phyloP scores from a whole-genome alignment of 1,139 yeast species.

The Candida dubliniensis region DNA sequence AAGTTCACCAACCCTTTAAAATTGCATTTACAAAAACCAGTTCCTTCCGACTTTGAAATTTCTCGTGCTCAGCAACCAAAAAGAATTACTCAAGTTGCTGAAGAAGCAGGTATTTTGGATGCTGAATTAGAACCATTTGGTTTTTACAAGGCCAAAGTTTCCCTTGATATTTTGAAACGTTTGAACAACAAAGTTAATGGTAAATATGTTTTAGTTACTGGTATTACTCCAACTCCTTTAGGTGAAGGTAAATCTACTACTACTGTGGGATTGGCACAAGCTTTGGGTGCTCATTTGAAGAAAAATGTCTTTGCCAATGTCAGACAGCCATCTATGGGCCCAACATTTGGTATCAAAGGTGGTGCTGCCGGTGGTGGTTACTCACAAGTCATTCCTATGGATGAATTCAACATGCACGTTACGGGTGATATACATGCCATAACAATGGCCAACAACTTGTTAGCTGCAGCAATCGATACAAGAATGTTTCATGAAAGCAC shows the following conservation, averaged over 20 bases:
- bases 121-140: conserved; percentile 91
- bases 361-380: conserved; percentile 99
- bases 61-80: conserved; percentile 90
- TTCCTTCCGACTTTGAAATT: conserved; percentile 92
- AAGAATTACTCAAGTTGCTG: conserved; percentile 76
- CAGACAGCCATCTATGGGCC: conserved; percentile 99
- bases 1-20: conserved; percentile 61
- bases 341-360: conserved; percentile 97
- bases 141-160: conserved; percentile 88
- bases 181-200: conserved; percentile 71
- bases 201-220: conserved; percentile 89
- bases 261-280: conserved; percentile 94
- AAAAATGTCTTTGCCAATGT: conserved; percentile 92
- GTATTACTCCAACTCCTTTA: conserved; percentile 97
- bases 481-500: conserved; percentile 96
- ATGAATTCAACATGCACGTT: conserved; percentile 96
- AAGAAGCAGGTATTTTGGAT: conserved; percentile 79
- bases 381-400: conserved; percentile 98
- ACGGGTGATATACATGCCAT: conserved; percentile 99
- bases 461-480: conserved; percentile 98
- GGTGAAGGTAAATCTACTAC: conserved; percentile 99
- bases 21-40: conserved; percentile 69
- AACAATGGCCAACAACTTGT: conserved; percentile 89
- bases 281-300: conserved; percentile 88
- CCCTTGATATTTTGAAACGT: conserved; percentile 71